A percentile compares a stretch with the other conserved stretches of the same genome.
Evolutionary conservation across 208 protist species (phyloP).

Genomic region (Trypanosoma conorhini): DNA sequence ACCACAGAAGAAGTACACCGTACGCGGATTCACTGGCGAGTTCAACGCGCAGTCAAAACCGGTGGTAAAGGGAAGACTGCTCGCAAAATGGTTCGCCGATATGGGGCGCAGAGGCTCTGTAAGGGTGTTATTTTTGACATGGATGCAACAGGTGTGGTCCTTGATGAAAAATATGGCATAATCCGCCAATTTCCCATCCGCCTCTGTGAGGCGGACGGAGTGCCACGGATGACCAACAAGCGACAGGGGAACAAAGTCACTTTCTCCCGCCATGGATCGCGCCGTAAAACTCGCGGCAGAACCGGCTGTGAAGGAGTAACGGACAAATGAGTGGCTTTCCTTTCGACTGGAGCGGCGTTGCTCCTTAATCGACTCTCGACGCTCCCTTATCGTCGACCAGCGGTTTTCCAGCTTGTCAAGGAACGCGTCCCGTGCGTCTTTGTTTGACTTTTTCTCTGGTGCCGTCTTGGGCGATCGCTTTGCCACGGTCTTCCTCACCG

Average conservation of each 20-base stretch:
- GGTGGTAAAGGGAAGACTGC: conserved; percentile 39
- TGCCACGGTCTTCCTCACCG: neutral
- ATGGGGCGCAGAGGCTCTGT: conserved; percentile 23
- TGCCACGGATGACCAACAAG: conserved; percentile 38
- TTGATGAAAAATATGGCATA: conserved; percentile 36
- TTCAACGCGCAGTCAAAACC: conserved; percentile 57
- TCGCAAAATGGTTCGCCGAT: conserved; percentile 3
- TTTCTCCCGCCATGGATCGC: conserved; percentile 11
- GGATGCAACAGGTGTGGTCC: conserved; percentile 37
- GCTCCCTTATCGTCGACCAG: conserved; percentile 10
- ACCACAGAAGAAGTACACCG: conserved; percentile 48
- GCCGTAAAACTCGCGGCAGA: neutral
- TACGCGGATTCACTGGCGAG: conserved; percentile 40
- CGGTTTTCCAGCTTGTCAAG: neutral
- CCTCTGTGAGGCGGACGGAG: conserved; percentile 29
- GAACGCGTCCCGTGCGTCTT: conserved; percentile 18
- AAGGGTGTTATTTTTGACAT: conserved; percentile 20
- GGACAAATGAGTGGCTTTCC: neutral
- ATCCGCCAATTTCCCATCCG: conserved; percentile 23
- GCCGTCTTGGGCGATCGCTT: neutral
- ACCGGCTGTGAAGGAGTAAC: too few relatives aligned
- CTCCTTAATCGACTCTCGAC: neutral
- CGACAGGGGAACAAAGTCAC: conserved; percentile 12
- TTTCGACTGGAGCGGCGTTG: neutral
- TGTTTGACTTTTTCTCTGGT: neutral